phyloP scores from a whole-genome alignment of 1,284 basidiomycete genomes.

The Meira miltonrushii region DNA sequence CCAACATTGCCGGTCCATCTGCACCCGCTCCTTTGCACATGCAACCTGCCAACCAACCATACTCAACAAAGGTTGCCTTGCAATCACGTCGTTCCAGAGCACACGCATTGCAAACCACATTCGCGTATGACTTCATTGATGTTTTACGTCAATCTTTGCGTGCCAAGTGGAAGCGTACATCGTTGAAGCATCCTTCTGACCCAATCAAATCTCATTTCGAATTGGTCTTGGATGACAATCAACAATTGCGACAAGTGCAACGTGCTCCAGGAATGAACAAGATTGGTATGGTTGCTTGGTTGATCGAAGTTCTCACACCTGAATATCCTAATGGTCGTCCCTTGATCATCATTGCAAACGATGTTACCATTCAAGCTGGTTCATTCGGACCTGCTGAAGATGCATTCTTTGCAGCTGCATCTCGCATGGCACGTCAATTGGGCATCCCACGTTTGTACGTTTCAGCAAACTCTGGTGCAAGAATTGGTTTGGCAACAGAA shows the following conservation, averaged over 20 bases:
- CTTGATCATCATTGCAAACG: conserved; percentile 88
- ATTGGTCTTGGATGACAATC: conserved; percentile 88
- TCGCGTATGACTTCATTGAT: conserved; percentile 96
- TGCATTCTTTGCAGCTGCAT: conserved; percentile 91
- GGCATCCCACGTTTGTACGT: conserved; percentile 17
- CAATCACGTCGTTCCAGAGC: conserved; percentile 99
- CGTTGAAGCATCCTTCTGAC: conserved; percentile 55
- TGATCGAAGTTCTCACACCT: conserved; percentile 85
- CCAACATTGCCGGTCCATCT: conserved; percentile 31
- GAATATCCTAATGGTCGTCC: conserved; percentile 86
- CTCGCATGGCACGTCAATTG: conserved; percentile 78
- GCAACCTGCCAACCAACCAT: conserved; percentile 56
- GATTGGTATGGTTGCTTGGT: conserved; percentile 98
- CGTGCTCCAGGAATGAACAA: conserved; percentile 87
- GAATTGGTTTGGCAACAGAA: conserved; percentile 93
- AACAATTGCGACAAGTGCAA: conserved; percentile 80
- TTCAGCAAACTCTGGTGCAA: conserved; percentile 44
- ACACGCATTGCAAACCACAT: conserved; percentile 96
- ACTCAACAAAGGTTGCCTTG: conserved; percentile 96
- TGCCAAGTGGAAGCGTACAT: conserved; percentile 78
- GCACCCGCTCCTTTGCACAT: conserved; percentile 24
- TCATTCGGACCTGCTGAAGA: conserved; percentile 96
- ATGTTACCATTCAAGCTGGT: conserved; percentile 97
- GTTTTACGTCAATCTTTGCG: conserved; percentile 94
- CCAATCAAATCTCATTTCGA: conserved; percentile 74